Evolutionary conservation across 495 filamentous ascomycete species (phyloP).

Genomic region (Trichoderma orchidacearum): DNA sequence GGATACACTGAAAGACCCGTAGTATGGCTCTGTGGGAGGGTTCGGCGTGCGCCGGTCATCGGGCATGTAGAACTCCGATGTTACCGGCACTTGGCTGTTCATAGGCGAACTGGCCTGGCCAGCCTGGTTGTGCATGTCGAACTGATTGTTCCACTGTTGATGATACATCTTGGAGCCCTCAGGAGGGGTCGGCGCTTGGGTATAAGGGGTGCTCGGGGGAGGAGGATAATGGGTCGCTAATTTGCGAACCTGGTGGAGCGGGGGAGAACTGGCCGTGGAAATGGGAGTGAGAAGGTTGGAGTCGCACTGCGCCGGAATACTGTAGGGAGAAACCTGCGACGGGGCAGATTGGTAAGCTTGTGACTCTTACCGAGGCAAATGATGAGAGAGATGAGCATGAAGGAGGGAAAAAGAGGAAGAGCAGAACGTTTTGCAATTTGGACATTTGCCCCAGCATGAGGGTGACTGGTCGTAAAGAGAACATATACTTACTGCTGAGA

Average conservation of each 20-base stretch:
- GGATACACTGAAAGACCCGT: slow-evolving; percentile 15
- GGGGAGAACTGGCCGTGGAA: slow-evolving; percentile 28
- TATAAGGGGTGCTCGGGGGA: slow-evolving; percentile 13
- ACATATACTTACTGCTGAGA: not conserved
- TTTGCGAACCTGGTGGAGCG: slow-evolving; percentile 24
- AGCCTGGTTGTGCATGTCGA: slow-evolving; percentile 11
- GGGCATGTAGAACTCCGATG: slow-evolving; percentile 14
- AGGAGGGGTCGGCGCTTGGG: slow-evolving; percentile 30
- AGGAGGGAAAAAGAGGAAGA: not conserved
- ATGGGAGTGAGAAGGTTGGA: slow-evolving; percentile 31
- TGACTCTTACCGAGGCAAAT: not conserved
- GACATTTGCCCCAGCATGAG: no score
- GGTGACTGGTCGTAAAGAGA: not conserved
- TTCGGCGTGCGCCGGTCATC: slow-evolving; percentile 8
- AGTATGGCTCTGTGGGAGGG: slow-evolving; percentile 12
- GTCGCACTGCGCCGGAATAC: slow-evolving; percentile 26
- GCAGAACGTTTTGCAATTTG: no score
- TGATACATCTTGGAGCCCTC: slow-evolving; percentile 27
- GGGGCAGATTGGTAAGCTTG: not conserved
- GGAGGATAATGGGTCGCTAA: slow-evolving; percentile 16
- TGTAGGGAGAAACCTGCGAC: slow-evolving; percentile 27
- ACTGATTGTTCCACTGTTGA: slow-evolving; percentile 9
- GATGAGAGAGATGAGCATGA: not conserved
- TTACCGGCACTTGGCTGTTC: slow-evolving; percentile 11
- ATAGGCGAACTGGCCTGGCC: slow-evolving; percentile 1